phyloP scores from a whole-genome alignment of 257 asterid genomes.

The Scutellaria baicalensis region DNA sequence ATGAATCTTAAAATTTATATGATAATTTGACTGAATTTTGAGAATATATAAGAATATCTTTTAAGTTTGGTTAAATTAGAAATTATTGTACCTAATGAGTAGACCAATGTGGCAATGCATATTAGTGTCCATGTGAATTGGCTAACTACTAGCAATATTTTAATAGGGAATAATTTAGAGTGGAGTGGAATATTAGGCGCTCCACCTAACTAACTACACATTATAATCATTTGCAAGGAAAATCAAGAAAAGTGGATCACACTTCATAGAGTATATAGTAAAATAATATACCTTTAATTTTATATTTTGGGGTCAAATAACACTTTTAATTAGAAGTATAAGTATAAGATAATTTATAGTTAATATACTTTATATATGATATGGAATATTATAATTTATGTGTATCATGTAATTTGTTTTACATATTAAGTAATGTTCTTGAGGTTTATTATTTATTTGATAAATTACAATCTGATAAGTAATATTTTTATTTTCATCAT shows the following conservation, averaged over 20 bases:
- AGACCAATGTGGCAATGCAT: background rate
- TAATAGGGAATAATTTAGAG: background rate
- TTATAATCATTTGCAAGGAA: background rate
- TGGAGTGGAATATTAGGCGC: background rate
- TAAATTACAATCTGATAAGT: background rate
- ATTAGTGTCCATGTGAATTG: background rate
- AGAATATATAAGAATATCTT: too few relatives aligned
- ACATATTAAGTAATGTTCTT: too few relatives aligned
- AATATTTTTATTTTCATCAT: too few relatives aligned
- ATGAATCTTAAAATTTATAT: too few relatives aligned
- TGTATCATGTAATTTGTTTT: too few relatives aligned
- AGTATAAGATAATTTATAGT: too few relatives aligned
- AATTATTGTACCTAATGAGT: background rate
- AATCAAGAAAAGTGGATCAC: background rate
- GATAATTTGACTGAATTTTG: too few relatives aligned
- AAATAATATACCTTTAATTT: background rate
- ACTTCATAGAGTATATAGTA: background rate
- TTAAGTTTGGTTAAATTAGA: background rate
- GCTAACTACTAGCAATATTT: background rate
- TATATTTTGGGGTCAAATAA: background rate
- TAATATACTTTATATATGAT: too few relatives aligned
- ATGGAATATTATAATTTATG: too few relatives aligned
- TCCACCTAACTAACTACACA: background rate
- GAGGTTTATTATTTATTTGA: too few relatives aligned
- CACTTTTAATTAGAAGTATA: too few relatives aligned